A percentile compares a stretch with the other conserved stretches of the same genome.
Conservation (phyloP, 2,329 filamentous ascomycete genomes). For the Eutypa lata region DNA sequence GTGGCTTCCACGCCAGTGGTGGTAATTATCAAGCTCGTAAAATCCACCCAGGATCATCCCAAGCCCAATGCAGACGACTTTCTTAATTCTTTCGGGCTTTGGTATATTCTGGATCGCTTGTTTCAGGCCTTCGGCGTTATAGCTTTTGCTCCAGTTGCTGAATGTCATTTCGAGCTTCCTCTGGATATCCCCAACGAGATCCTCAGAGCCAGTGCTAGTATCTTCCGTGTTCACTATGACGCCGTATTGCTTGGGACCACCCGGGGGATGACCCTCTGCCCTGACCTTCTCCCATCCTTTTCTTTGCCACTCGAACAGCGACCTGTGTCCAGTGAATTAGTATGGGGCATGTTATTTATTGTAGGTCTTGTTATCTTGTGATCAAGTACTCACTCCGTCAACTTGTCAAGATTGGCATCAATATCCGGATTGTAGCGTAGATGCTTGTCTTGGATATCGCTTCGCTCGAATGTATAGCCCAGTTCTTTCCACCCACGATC, state of each 20-base stretch:
- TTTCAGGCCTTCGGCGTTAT: conserved; percentile 3
- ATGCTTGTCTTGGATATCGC: neutral
- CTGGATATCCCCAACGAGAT: neutral
- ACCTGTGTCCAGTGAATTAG: neutral
- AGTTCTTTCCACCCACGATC: neutral
- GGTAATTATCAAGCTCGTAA: neutral
- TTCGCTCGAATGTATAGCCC: neutral
- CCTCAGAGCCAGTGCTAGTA: neutral
- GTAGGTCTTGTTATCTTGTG: neutral
- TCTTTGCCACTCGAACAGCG: neutral
- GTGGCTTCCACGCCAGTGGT: neutral
- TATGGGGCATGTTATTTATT: neutral
- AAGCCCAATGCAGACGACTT: conserved; percentile 11
- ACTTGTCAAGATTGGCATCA: neutral
- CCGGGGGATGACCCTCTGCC: no score
- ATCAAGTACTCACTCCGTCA: neutral
- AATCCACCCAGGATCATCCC: neutral
- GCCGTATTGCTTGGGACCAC: neutral
- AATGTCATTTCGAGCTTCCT: conserved; percentile 3
- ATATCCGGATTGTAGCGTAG: neutral
- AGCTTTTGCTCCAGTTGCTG: conserved; percentile 6
- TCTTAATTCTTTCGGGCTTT: conserved; percentile 6
- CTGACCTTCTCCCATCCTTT: neutral
- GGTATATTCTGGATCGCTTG: conserved; percentile 9
- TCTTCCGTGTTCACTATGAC: neutral